phyloP scores from a whole-genome alignment of 768 basidiomycete species.

The Termitomyces sp. region DNA sequence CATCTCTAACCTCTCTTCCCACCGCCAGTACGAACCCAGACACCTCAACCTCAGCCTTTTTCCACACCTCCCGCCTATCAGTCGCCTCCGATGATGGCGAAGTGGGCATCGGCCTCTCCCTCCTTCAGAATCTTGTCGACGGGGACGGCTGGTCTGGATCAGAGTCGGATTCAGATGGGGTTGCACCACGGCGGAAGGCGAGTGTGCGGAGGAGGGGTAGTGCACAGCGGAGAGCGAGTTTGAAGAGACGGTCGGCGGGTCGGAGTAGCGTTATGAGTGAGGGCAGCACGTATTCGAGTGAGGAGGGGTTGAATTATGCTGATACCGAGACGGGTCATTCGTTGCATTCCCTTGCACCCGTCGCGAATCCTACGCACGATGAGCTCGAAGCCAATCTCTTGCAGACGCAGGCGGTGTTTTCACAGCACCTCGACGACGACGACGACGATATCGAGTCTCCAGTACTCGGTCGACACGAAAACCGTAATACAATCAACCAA shows the following conservation, averaged over 20 bases:
- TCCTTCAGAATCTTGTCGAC: constrained; percentile 51
- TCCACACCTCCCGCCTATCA: constrained; percentile 3
- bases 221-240: neutral
- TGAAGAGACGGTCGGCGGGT: neutral
- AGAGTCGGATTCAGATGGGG: constrained; percentile 22
- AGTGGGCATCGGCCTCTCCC: constrained; percentile 66
- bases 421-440: constrained; percentile 6
- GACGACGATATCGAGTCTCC: constrained; percentile 5
- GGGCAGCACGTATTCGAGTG: constrained; percentile 17
- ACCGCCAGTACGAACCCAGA: constrained; percentile 6
- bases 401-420: constrained; percentile 8
- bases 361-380: neutral
- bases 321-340: constrained; percentile 20
- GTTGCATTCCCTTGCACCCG: neutral
- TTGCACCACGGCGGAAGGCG: neutral
- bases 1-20: constrained; percentile 7
- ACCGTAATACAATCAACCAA: neutral
- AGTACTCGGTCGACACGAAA: neutral
- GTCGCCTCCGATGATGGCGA: constrained; percentile 43
- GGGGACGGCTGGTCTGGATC: constrained; percentile 29
- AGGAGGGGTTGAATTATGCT: constrained; percentile 20
- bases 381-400: constrained; percentile 14
- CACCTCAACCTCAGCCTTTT: constrained; percentile 25
- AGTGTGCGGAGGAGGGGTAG: neutral
- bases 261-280: constrained; percentile 21